Conservation (phyloP, 176 grass and related monocot species). For the Alloteropsis semialata region DNA sequence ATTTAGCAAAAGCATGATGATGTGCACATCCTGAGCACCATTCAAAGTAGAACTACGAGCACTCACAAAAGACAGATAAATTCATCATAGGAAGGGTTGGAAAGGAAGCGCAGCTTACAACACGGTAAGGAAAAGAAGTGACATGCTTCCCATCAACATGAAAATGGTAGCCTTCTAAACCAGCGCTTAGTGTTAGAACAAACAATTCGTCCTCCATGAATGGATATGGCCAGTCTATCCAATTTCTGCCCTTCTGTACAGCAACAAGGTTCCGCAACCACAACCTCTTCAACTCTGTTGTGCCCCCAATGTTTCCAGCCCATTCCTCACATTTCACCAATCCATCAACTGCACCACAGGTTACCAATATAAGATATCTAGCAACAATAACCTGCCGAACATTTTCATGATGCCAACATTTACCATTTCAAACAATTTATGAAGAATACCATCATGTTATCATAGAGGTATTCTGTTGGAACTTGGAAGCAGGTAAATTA, state of each 20-base stretch:
- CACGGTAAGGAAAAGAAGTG: conserved; percentile 66
- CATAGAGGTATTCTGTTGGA: neutral
- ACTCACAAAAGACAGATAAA: neutral
- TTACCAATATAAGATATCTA: conserved; percentile 30
- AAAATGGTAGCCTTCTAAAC: conserved; percentile 74
- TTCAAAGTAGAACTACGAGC: neutral
- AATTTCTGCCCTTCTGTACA: conserved; percentile 32
- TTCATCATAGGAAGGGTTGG: neutral
- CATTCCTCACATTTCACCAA: conserved; percentile 74
- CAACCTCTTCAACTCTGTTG: conserved; percentile 37
- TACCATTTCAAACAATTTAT: neutral
- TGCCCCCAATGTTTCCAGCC: conserved; percentile 19
- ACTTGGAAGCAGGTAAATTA: neutral
- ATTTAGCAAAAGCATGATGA: neutral
- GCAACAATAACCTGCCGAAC: neutral
- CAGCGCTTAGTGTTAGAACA: conserved; percentile 60
- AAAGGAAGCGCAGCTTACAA: conserved; percentile 47
- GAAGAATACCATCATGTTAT: neutral
- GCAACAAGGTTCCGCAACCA: conserved; percentile 30
- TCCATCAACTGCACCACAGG: conserved; percentile 58
- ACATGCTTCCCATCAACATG: conserved; percentile 78
- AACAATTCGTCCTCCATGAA: conserved; percentile 59
- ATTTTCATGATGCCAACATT: neutral
- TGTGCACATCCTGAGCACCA: neutral
- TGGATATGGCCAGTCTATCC: conserved; percentile 60